phyloP scores from a whole-genome alignment of 495 filamentous ascomycete species.

The Xylona heveae region DNA sequence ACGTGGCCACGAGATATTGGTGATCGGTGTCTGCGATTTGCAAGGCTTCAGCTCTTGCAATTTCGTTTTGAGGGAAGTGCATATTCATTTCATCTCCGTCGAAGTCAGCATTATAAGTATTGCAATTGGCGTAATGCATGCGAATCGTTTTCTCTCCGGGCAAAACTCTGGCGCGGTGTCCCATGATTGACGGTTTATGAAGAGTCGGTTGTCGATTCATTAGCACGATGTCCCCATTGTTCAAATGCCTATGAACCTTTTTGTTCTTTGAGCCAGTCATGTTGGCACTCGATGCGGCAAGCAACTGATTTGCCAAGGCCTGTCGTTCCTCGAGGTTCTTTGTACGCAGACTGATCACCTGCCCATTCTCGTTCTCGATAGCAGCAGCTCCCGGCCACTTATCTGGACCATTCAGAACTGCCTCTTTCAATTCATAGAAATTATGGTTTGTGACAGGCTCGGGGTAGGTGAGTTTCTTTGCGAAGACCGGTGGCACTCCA shows the following conservation, averaged over 20 bases:
- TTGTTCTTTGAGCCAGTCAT: constrained; percentile 68
- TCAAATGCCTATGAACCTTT: constrained; percentile 90
- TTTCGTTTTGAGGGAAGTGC: constrained; percentile 96
- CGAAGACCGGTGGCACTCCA: constrained; percentile 92
- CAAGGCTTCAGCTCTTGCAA: constrained; percentile 77
- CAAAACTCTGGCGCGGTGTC: constrained; percentile 77
- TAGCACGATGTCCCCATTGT: constrained; percentile 86
- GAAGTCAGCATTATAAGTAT: constrained; percentile 99
- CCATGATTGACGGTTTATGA: constrained; percentile 99
- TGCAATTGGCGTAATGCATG: constrained; percentile 99
- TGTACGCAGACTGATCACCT: constrained; percentile 66
- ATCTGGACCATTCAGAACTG: constrained; percentile 85
- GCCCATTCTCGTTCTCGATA: constrained; percentile 88
- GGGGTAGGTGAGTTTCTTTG: constrained; percentile 86
- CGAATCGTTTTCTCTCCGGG: constrained; percentile 91
- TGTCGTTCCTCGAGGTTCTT: constrained; percentile 72
- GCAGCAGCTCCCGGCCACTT: constrained; percentile 88
- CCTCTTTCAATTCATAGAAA: constrained; percentile 82
- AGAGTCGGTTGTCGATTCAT: constrained; percentile 99
- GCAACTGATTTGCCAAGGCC: constrained; percentile 73
- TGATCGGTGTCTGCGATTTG: constrained; percentile 91
- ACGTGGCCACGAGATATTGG: constrained; percentile 87
- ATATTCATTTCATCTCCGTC: constrained; percentile 99
- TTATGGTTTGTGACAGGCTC: constrained; percentile 96
- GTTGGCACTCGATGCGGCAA: constrained; percentile 63